phyloP scores from a whole-genome alignment of 208 protist genomes.

The Leishmania amazonensis region DNA sequence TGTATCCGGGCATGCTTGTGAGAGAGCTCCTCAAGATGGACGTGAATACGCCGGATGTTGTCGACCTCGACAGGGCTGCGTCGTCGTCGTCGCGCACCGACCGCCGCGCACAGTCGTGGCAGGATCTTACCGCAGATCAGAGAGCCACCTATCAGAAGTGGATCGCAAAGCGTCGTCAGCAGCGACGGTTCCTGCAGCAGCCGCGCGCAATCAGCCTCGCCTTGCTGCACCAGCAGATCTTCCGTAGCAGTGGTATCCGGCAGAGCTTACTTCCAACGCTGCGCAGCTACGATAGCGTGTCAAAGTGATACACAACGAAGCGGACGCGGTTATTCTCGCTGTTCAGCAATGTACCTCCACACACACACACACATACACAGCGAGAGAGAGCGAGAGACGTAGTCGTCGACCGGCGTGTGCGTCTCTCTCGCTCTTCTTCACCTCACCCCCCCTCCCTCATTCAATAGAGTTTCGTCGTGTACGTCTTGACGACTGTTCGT shows the following conservation, averaged over 20 bases:
- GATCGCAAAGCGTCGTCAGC: slow-evolving; percentile 65
- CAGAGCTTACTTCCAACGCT: slow-evolving; percentile 78
- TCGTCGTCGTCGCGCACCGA: slow-evolving; percentile 30
- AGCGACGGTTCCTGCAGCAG: slow-evolving; percentile 43
- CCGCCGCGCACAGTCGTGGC: slow-evolving; percentile 44
- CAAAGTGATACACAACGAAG: slow-evolving; percentile 40
- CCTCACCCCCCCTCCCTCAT: not conserved
- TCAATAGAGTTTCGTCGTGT: not conserved
- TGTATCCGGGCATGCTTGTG: slow-evolving; percentile 80
- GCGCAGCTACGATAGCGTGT: slow-evolving; percentile 85
- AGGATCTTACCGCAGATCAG: slow-evolving; percentile 51
- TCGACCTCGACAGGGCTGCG: slow-evolving; percentile 64
- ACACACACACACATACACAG: not conserved
- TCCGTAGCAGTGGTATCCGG: slow-evolving; percentile 78
- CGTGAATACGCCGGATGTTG: slow-evolving; percentile 75
- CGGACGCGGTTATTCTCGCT: not conserved
- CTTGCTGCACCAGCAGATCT: slow-evolving; percentile 87
- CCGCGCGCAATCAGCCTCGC: slow-evolving; percentile 75
- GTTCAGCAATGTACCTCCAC: not conserved
- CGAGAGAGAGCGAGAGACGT: not conserved
- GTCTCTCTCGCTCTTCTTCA: not conserved
- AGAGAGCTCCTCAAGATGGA: slow-evolving; percentile 87
- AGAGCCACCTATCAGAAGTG: slow-evolving; percentile 53
- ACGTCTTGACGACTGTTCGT: not conserved
- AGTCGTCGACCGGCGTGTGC: not conserved